Evolutionary conservation across 352 stramenopile species (phyloP).

Genomic region (Blastocystis sp.): DNA sequence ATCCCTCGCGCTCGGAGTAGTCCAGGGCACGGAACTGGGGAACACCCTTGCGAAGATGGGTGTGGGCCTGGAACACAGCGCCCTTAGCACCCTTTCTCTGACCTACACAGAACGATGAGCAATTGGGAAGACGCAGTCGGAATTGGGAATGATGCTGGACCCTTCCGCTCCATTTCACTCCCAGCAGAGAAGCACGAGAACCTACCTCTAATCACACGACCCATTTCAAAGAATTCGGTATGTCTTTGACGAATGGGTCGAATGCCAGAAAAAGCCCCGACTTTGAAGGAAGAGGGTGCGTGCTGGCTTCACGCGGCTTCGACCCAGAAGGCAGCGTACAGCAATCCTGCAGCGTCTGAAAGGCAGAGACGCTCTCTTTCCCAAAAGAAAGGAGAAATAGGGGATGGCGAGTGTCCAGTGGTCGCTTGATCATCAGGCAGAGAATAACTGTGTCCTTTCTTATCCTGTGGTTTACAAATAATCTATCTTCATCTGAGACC

Average conservation of each 20-base stretch:
- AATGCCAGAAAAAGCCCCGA: background rate
- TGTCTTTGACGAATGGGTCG: constrained; percentile 15
- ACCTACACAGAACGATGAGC: no score
- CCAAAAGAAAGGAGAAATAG: background rate
- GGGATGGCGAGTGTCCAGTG: constrained; percentile 5
- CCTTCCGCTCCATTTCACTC: background rate
- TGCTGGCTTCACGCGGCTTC: no score
- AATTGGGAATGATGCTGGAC: no score
- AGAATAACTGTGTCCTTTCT: background rate
- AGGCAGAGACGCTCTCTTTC: background rate
- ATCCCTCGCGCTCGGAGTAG: no score
- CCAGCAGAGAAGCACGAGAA: background rate
- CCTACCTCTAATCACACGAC: constrained; percentile 43
- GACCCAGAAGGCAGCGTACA: background rate
- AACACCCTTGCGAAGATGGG: no score
- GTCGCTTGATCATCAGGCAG: background rate
- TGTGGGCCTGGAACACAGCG: no score
- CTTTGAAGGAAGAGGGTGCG: background rate
- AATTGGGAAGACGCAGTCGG: no score
- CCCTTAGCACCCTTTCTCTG: no score
- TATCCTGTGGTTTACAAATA: background rate
- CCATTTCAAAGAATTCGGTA: constrained; percentile 13
- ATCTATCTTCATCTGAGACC: background rate
- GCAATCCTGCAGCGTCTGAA: background rate
- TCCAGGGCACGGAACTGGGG: no score